Evolutionary conservation across 805 yeast genomes (phyloP).

Genomic region (Candida pseudofarinosa): DNA sequence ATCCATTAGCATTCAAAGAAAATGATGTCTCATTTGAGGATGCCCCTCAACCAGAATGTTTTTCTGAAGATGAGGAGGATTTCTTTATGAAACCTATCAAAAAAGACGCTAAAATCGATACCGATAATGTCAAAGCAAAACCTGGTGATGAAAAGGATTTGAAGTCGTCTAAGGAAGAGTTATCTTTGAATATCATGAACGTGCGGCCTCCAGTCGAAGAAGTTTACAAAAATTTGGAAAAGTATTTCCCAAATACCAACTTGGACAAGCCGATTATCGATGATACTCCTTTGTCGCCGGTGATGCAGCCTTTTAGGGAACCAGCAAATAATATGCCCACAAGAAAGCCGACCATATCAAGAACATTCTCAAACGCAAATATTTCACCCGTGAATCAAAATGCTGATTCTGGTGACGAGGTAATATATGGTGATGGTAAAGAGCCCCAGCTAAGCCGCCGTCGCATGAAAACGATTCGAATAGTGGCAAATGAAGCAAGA

Average conservation of each 20-base stretch:
- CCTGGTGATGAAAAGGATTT: conserved; percentile 8
- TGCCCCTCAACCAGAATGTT: conserved; percentile 44
- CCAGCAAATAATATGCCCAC: conserved; percentile 8
- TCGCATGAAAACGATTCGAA: conserved; percentile 86
- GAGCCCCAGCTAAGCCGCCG: conserved; percentile 42
- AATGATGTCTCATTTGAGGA: conserved; percentile 71
- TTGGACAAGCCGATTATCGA: conserved; percentile 85
- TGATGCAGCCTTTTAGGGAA: conserved; percentile 7
- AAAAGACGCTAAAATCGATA: conserved; percentile 6
- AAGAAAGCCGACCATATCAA: conserved; percentile 33
- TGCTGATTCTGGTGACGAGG: conserved; percentile 28
- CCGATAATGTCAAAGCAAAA: conserved; percentile 17
- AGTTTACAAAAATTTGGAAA: conserved; percentile 85
- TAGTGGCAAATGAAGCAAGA: conserved; percentile 87
- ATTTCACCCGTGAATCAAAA: conserved; percentile 29
- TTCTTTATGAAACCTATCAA: conserved; percentile 18
- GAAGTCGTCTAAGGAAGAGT: neutral
- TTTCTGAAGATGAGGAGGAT: conserved; percentile 25
- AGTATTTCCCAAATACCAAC: conserved; percentile 88
- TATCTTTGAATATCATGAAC: conserved; percentile 36
- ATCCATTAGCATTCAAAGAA: conserved; percentile 57
- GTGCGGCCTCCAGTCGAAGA: conserved; percentile 95
- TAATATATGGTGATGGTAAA: conserved; percentile 30
- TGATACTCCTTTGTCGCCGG: conserved; percentile 61
- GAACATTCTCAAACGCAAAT: conserved; percentile 42